Base-by-base conservation (phyloP, 2,329 filamentous ascomycete species). In the Fusarium irregulare region DNA sequence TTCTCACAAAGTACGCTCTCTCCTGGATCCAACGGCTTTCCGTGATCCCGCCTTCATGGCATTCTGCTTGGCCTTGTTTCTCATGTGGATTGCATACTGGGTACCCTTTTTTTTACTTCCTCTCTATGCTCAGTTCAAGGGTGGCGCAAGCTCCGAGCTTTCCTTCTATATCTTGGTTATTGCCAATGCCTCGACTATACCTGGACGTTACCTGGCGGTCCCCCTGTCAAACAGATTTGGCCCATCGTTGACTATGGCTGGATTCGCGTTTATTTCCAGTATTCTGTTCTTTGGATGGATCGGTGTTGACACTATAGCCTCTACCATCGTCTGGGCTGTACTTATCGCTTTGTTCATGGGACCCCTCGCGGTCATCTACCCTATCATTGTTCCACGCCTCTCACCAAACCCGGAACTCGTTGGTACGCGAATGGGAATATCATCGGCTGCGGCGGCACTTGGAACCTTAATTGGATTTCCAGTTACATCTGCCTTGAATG, bases 1-100 rank as follows among this genome's bases (percentile, higher is more conserved):
- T 34, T 44, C 46, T 20, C 46, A 34, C 37, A 51, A 51, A 21
- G 47, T 59, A 27, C 56, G 37, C 41, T 59, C 47, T 27, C 34
- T 59, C 21, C 56, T 53, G 12, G 56, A 59, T n/a, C 47, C 47
- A 25, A 53, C 47, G 20, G 56, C 47, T 16, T 59, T 59, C 40
- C 48, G 25, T 27, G 47, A 59, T 40, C 40, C 56, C 4, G 56
- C 56, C 30, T 59, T 59, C 9, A 59, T 53, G 56, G 27, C 56
- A 25, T 59, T 53, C 25, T 59, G 56, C 34, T 27, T 59, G 6
- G 56, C 56, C 14, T 42, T 59, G 46, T 59, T 59, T 23, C 37
- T 59, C 7, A 53, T 59, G 48, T 59, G 41, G 56, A 27, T 59
- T 53, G 56, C 56, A 21, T 59, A 59, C 49, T 59, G 56, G 56